Evolutionary conservation across 2,329 filamentous ascomycete species (phyloP).

Genomic region (Sclerotinia glacialis): DNA sequence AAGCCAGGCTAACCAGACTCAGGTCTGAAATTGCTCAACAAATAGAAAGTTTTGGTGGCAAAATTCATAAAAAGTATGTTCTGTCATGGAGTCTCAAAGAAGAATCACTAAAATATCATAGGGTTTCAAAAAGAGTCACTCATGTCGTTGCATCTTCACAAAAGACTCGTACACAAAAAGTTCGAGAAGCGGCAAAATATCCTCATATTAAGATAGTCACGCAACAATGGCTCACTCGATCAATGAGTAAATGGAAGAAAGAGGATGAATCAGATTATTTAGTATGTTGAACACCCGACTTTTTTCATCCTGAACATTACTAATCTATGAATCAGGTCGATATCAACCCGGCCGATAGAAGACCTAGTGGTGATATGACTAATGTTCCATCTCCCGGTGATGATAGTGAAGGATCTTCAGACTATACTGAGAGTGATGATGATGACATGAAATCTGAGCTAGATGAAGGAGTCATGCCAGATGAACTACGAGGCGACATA

Average conservation of each 20-base stretch:
- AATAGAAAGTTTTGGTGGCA: slow-evolving; percentile 80
- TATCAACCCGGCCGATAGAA: slow-evolving; percentile 65
- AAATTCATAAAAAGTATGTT: slow-evolving; percentile 47
- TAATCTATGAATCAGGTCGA: slow-evolving; percentile 48
- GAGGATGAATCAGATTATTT: slow-evolving; percentile 66
- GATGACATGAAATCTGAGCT: slow-evolving; percentile 41
- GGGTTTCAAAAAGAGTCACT: slow-evolving; percentile 62
- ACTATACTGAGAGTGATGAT: slow-evolving; percentile 38
- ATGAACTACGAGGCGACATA: slow-evolving; percentile 49
- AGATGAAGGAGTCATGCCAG: slow-evolving; percentile 50
- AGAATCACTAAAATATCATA: slow-evolving; percentile 30
- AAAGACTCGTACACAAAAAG: slow-evolving; percentile 81
- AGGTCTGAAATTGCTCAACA: slow-evolving; percentile 85
- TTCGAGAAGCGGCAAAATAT: slow-evolving; percentile 78
- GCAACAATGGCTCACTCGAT: slow-evolving; percentile 84
- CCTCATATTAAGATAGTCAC: slow-evolving; percentile 86
- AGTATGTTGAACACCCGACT: slow-evolving; percentile 26
- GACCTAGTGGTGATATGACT: slow-evolving; percentile 42
- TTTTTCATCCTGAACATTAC: background rate
- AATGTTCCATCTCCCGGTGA: slow-evolving; percentile 46
- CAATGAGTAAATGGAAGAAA: slow-evolving; percentile 77
- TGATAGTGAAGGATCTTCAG: slow-evolving; percentile 40
- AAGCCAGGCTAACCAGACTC: slow-evolving; percentile 16
- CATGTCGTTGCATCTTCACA: slow-evolving; percentile 71
- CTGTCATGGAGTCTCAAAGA: background rate